Conservation (phyloP, 2,329 filamentous ascomycete genomes). For the Claviceps pusilla region DNA sequence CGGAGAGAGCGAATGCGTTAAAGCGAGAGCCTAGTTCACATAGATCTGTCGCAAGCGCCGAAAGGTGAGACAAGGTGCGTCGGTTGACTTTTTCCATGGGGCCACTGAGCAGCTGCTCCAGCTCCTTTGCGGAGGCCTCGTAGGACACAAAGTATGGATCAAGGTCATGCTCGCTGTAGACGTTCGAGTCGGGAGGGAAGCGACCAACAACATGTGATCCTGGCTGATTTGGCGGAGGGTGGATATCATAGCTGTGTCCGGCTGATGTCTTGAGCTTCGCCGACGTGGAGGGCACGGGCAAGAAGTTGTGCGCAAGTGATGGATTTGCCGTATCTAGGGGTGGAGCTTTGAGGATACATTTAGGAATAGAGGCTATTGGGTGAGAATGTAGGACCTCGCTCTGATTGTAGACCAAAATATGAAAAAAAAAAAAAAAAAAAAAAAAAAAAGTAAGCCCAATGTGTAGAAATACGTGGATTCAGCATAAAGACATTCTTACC, state of each 20-base stretch:
- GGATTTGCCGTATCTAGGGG: constrained; percentile 90
- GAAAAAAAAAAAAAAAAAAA: too few relatives aligned
- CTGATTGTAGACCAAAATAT: constrained; percentile 26
- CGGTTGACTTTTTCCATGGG: constrained; percentile 96
- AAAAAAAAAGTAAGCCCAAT: constrained; percentile 8
- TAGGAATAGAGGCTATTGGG: constrained; percentile 80
- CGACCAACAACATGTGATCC: constrained; percentile 52
- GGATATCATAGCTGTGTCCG: constrained; percentile 20
- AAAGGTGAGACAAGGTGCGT: constrained; percentile 71
- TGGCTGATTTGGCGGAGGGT: constrained; percentile 22
- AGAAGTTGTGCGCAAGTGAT: constrained; percentile 67
- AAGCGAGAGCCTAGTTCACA: constrained; percentile 90
- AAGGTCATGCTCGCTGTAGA: constrained; percentile 73
- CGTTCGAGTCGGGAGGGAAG: constrained; percentile 66
- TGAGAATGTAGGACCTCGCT: constrained; percentile 90
- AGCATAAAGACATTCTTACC: constrained; percentile 38
- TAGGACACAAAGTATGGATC: constrained; percentile 94
- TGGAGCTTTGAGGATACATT: constrained; percentile 88
- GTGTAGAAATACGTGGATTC: neutral
- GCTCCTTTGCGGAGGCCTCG: constrained; percentile 78
- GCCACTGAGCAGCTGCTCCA: constrained; percentile 75
- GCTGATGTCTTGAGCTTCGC: constrained; percentile 61
- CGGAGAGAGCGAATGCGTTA: constrained; percentile 90
- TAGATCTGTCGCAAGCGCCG: constrained; percentile 69
- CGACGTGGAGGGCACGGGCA: constrained; percentile 72